Base-by-base conservation (phyloP, 352 stramenopile species). In the Globisporangium cederbergense region DNA sequence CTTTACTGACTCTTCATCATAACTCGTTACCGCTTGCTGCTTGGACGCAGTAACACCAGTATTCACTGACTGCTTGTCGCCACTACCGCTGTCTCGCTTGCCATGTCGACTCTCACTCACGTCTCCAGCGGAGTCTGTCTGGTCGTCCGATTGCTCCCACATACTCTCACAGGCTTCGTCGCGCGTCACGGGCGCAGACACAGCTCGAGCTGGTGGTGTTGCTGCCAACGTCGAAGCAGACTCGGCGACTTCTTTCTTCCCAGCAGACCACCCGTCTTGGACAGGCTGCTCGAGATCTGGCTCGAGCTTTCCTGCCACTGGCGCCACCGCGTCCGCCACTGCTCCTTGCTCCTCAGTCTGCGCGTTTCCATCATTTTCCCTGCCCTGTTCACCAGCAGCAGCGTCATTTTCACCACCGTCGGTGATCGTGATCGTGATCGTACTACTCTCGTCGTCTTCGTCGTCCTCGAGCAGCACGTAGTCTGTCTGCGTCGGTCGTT, bases 111-210 rank as follows among this genome's bases (percentile, higher is more conserved):
- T 22, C 62, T 66, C 25, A n/a, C 36, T 22, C 28, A 58, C 45
- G 22, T 40, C 62, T 36, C 61, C 43, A 22, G 18, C 56, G 20
- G 55, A 58, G 46, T 83, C 75, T 18, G 67, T 66, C 7, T 40
- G 61, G 42, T 86, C 78, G n/a, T 80, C 75, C 30, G 71, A 60
- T 28, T 88, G 71, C 32, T 91, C 82, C 75, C 75, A 88, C 79
- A 93, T 83, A 45, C 85, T 93, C 40, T 93, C 85, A 59, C 80
- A 91, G 0, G 85, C 85, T 68, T 93, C 85, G 55, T 93, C 85
- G 49, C 85, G 71, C 42, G 82, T 91, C 55, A 90, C 76, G 4
- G 69, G 57, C 36, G 68, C 32, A 28, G 32, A 40, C 1, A 49
- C 60, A 22, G 18, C 50, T 11, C 11, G 16, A 18, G n/a, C 38